These are phyloP conservation scores for Colletotrichum sansevieriae DNA, from an alignment of 2,329 filamentous ascomycete genomes.

Conservation along the genomic window DNA sequence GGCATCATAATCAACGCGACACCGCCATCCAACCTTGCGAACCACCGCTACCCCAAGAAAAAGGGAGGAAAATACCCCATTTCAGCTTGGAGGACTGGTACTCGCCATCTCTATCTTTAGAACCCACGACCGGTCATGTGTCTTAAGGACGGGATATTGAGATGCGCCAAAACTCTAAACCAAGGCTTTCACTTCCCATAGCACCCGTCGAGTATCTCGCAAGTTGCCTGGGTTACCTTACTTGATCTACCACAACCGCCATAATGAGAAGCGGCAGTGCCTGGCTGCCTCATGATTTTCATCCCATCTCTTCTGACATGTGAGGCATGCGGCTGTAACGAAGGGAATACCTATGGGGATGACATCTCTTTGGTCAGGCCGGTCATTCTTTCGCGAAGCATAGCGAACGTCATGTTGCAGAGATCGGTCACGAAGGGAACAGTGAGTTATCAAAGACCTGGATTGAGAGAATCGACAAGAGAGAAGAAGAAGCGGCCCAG, in stretches of 20 bases:
- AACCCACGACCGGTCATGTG: constrained; percentile 21
- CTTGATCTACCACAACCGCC: background rate
- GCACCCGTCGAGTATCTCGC: constrained; percentile 4
- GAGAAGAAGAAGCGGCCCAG: constrained; percentile 39
- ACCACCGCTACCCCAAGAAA: constrained; percentile 21
- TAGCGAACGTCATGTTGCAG: background rate
- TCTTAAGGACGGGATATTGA: background rate
- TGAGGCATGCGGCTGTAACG: constrained; percentile 21
- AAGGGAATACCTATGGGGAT: background rate
- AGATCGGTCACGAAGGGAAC: background rate
- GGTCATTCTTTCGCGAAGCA: background rate
- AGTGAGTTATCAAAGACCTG: constrained; percentile 40
- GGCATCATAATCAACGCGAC: constrained; percentile 31
- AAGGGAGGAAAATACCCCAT: too few relatives aligned
- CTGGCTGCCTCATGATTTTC: constrained; percentile 6
- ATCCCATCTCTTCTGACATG: constrained; percentile 29
- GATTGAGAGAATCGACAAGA: constrained; percentile 42
- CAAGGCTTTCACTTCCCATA: background rate
- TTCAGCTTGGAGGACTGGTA: background rate
- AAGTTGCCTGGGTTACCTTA: constrained; percentile 30
- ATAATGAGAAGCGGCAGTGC: constrained; percentile 14
- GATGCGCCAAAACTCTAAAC: background rate
- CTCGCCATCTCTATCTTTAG: constrained; percentile 25
- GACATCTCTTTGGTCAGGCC: too few relatives aligned
- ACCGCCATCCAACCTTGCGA: constrained; percentile 26